Conservation (phyloP, 2,329 filamentous ascomycete species). For the Penicillium sclerotigenum region DNA sequence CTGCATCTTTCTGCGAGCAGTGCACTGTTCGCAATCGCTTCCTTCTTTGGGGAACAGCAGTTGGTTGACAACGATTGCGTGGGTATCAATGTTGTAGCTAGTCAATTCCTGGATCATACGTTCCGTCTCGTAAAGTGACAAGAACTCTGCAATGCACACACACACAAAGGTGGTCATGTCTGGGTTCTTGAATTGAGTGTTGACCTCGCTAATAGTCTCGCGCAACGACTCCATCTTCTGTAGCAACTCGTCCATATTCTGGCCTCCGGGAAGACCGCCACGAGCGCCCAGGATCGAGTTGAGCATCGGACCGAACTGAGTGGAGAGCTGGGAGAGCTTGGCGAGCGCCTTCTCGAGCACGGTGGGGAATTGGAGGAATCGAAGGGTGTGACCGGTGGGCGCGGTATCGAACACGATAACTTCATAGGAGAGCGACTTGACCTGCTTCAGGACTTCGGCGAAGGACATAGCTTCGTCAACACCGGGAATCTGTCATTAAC, state of each 20-base stretch:
- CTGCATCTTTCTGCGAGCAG: constrained; percentile 93
- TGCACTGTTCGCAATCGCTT: constrained; percentile 91
- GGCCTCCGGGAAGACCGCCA: constrained; percentile 81
- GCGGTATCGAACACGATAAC: constrained; percentile 99
- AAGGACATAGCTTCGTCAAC: constrained; percentile 99
- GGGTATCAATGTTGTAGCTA: constrained; percentile 90
- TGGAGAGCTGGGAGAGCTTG: constrained; percentile 90
- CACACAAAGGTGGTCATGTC: constrained; percentile 96
- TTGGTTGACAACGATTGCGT: constrained; percentile 97
- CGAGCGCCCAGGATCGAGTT: constrained; percentile 83
- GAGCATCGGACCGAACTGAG: constrained; percentile 92
- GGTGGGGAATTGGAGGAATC: constrained; percentile 96
- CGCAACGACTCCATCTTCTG: constrained; percentile 91
- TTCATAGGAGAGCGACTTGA: constrained; percentile 98
- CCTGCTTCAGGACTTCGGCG: constrained; percentile 97
- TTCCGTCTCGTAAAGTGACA: constrained; percentile 96
- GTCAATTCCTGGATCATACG: constrained; percentile 98
- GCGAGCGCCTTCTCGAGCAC: constrained; percentile 98
- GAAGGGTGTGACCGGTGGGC: constrained; percentile 94
- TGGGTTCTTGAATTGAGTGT: constrained; percentile 96
- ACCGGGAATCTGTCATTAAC: constrained; percentile 72
- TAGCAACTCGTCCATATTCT: constrained; percentile 86
- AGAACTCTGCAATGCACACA: constrained; percentile 96
- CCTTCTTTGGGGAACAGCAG: constrained; percentile 84
- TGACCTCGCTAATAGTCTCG: constrained; percentile 91